Base-by-base conservation (phyloP, 441 rosid genomes). In the Metrosideros polymorpha region DNA sequence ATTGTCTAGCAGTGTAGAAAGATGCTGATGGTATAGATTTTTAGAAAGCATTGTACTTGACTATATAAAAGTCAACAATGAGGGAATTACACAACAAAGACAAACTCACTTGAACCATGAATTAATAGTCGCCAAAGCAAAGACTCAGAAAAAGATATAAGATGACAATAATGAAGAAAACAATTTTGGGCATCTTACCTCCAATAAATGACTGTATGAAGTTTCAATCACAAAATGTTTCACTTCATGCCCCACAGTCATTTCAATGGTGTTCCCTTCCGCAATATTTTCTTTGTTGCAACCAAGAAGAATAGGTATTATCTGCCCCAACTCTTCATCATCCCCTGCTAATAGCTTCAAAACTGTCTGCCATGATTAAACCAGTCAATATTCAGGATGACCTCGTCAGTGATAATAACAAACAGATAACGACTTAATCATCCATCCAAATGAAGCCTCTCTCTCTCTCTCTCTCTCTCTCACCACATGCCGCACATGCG, bases 201-300 rank as follows among this genome's bases (percentile, higher is more conserved):
- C 99, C 94, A 98, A 90, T 88, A 98, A 90, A 92, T 91, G 99
- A 90, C 99, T 96, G 90, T 89, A 96, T 30, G 99, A 95, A 89
- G 94, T 91, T 92, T 98, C 98, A 90, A 93, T 92, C 94, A 93
- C 88, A 84, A 91, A 89, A 85, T 92, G 90, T 87, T 93, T 76
- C 75, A 96, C 83, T 84, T 90, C 90, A 86, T 86, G 84, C 50
- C 90, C 92, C 45, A 84, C 87, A 79, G 85, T 84, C 63, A 39
- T 83, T 83, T 93, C 93, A 85, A 94, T 88, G 89, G 88, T 86
- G 84, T 86, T 75, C 82, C 93, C 95, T 76, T 93, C 93, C 42
- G 25, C 90, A 57, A 85, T 59, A 88, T 85, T 88, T 85, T 91
- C 91, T 57, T 90, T 89, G 87, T 90, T 90, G 92, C 93, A 92